phyloP scores from a whole-genome alignment of 345 rosid genomes.

The Cardamine occulta region DNA sequence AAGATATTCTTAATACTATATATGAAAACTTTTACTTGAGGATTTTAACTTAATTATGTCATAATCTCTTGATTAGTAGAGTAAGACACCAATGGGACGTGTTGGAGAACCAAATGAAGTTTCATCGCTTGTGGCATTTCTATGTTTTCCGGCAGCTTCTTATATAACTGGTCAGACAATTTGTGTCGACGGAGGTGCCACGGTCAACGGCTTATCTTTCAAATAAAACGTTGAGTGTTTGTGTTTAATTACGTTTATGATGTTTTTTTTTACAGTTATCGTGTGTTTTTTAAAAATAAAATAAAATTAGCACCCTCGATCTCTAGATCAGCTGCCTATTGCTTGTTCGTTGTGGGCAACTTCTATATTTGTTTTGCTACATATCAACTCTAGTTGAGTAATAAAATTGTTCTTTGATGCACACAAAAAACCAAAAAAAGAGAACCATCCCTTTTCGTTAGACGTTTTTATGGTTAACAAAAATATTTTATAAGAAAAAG shows the following conservation, averaged over 20 bases:
- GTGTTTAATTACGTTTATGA: background rate
- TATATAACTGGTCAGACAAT: background rate
- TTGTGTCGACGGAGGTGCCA: background rate
- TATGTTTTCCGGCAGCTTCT: slow-evolving; percentile 7
- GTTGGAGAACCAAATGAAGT: slow-evolving; percentile 8
- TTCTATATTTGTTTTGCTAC: too few species aligned
- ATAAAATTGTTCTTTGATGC: too few species aligned
- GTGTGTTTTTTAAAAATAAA: too few species aligned
- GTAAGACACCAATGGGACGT: background rate
- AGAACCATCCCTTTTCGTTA: too few species aligned
- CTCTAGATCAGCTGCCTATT: too few species aligned
- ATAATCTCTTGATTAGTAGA: background rate
- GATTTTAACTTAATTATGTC: background rate
- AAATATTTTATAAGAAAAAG: too few species aligned
- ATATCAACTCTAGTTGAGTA: too few species aligned
- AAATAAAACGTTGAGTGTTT: background rate
- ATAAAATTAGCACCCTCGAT: too few species aligned
- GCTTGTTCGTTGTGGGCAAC: too few species aligned
- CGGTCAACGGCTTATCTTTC: background rate
- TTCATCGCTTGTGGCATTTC: slow-evolving; percentile 2
- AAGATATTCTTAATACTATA: background rate
- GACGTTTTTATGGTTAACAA: too few species aligned
- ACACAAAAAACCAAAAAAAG: too few species aligned
- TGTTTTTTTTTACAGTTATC: too few species aligned
- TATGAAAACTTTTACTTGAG: background rate